Base-by-base conservation (phyloP, 2,329 filamentous ascomycete genomes). In the Trichoderma lentiforme region DNA sequence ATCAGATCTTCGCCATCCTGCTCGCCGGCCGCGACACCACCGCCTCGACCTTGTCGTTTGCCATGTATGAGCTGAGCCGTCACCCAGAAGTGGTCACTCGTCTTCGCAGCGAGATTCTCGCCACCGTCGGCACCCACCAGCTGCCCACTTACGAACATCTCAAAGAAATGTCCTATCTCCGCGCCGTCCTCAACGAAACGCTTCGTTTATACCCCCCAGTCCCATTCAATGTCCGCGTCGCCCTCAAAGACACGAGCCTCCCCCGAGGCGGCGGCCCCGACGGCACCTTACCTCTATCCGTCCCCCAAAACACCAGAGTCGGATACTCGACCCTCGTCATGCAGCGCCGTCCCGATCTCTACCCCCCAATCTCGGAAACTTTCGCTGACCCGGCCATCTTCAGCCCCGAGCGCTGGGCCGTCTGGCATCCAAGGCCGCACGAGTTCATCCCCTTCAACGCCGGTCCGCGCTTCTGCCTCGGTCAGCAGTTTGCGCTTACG, bases 21-120 rank as follows among this genome's bases (percentile, higher is more conserved):
- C 88, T 98, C 18, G 95, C 95, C 1, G 94, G 93, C 14, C 88
- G 93, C 51, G 95, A 98, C 81, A 97, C 95, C 15, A 98, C 95
- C 0, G 94, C 94, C 34, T 89, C 87, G 18, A 94, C 93, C 0
- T 86, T 98, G 0, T 92, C 90, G 0, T 97, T 94, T 91, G 86
- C 89, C 43, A 86, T 97, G 72, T 97, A 96, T 81, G 93, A 97
- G 81, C 86, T 98, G 2, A 88, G 91, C 47, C 89, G 90, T 18
- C 86, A 93, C 75, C 93, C 94, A 0, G 83, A 88, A 2, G 86
- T 89, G 3, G 88, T 94, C 4, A 80, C 84, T 67, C 92, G 90
- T 79, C 86, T 98, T 66, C 90, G 94, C 28, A 81, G 84, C 28
- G 94, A 97, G 81, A 94, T 97, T 77, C 80, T 90, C 30, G 79